phyloP scores from a whole-genome alignment of 2,329 filamentous ascomycete species.

The Arthroderma sp. region DNA sequence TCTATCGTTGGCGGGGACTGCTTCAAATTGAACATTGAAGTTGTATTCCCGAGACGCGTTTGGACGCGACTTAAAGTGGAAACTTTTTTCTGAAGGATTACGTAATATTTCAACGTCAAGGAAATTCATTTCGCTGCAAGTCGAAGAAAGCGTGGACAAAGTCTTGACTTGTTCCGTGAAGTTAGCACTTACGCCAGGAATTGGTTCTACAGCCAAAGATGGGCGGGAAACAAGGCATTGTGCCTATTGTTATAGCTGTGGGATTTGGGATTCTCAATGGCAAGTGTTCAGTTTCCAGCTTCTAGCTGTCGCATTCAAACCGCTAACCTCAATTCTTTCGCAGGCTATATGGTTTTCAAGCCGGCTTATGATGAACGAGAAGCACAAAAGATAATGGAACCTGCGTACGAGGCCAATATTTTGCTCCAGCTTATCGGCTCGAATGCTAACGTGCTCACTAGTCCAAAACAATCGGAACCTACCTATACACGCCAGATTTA shows the following conservation, averaged over 20 bases:
- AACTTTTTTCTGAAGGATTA: conserved; percentile 6
- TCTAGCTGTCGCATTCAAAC: neutral
- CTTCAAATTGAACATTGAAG: neutral
- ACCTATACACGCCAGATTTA: neutral
- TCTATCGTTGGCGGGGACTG: neutral
- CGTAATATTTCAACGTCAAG: conserved; percentile 2
- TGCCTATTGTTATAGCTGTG: conserved; percentile 28
- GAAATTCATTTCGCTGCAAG: neutral
- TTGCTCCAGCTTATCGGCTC: neutral
- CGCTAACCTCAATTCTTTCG: neutral
- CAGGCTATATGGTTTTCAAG: conserved; percentile 36
- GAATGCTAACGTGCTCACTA: neutral
- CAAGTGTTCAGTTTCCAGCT: conserved; percentile 13
- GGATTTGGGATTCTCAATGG: conserved; percentile 32
- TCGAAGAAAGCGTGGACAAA: neutral
- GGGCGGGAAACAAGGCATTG: conserved; percentile 26
- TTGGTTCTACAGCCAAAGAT: conserved; percentile 15
- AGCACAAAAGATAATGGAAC: conserved; percentile 19
- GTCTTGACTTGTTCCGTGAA: neutral
- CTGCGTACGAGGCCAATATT: neutral
- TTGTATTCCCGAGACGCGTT: conserved; percentile 17
- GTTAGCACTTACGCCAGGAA: neutral
- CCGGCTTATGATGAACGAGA: conserved; percentile 30
- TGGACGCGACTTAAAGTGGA: conserved; percentile 18
- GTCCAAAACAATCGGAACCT: neutral